phyloP scores from a whole-genome alignment of 495 filamentous ascomycete genomes.

The Penicillium coprophilum region DNA sequence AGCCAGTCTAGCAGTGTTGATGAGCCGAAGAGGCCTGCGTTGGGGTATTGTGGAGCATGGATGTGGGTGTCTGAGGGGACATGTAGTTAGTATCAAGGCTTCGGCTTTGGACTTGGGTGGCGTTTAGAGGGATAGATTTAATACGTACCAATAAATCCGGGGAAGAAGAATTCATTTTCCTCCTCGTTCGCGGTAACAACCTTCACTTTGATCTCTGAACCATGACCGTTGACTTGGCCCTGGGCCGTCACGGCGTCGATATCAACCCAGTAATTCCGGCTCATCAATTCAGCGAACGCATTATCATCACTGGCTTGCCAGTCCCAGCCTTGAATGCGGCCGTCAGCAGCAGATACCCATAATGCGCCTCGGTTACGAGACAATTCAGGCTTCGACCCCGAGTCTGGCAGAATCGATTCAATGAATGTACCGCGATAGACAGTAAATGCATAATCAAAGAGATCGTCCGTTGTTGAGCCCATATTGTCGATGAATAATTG shows the following conservation, averaged over 20 bases:
- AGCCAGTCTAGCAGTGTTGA: constrained; percentile 89
- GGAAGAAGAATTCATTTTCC: constrained; percentile 73
- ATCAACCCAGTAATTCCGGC: constrained; percentile 43
- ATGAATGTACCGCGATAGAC: constrained; percentile 49
- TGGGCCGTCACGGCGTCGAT: background rate
- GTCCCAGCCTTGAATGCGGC: constrained; percentile 53
- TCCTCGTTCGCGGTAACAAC: constrained; percentile 32
- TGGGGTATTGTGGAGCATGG: constrained; percentile 91
- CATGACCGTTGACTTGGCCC: background rate
- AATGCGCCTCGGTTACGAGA: constrained; percentile 54
- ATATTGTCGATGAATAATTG: background rate
- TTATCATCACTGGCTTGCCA: constrained; percentile 31
- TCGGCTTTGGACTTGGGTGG: too few relatives aligned
- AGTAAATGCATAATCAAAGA: constrained; percentile 13
- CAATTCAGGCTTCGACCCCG: constrained; percentile 23
- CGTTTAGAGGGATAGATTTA: background rate
- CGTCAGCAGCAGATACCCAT: constrained; percentile 58
- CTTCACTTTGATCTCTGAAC: constrained; percentile 12
- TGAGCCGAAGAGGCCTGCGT: constrained; percentile 84
- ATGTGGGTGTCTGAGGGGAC: constrained; percentile 78
- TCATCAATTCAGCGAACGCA: constrained; percentile 37
- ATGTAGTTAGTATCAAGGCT: background rate
- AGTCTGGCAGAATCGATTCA: constrained; percentile 30
- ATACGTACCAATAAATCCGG: constrained; percentile 76
- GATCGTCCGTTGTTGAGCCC: constrained; percentile 3